phyloP scores from a whole-genome alignment of 1,284 basidiomycete species.

The Moniliophthora roreri region DNA sequence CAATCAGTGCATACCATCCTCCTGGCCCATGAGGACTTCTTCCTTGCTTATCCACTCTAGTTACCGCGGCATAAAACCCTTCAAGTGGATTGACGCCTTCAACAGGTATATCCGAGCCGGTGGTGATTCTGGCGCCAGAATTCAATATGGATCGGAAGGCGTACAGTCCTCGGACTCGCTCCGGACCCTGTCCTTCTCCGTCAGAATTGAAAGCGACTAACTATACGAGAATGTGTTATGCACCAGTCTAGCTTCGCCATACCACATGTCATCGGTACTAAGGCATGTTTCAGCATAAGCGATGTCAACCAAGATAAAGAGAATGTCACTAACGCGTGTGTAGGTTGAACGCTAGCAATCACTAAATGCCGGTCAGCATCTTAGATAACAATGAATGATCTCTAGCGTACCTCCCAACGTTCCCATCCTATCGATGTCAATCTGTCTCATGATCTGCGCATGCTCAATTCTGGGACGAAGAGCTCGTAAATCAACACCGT shows the following conservation, averaged over 20 bases:
- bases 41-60: slow-evolving; percentile 68
- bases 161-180: background rate
- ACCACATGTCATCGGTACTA: slow-evolving; percentile 4
- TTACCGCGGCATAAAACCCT: slow-evolving; percentile 87
- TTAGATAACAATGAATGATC: background rate
- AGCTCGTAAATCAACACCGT: background rate
- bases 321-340: background rate
- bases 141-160: background rate
- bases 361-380: background rate
- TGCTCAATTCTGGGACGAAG: slow-evolving; percentile 1
- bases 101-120: slow-evolving; percentile 31
- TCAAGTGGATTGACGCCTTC: slow-evolving; percentile 79
- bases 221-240: too few relatives aligned
- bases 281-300: too few relatives aligned
- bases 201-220: too few relatives aligned
- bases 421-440: slow-evolving; percentile 1
- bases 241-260: background rate
- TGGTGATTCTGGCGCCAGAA: background rate
- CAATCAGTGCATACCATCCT: slow-evolving; percentile 56
- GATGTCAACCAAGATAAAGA: background rate
- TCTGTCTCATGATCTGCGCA: slow-evolving; percentile 4
- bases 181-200: background rate
- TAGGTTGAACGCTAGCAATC: slow-evolving; percentile 1
- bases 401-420: background rate
- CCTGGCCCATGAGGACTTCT: slow-evolving; percentile 77